phyloP scores from a whole-genome alignment of 768 basidiomycete species.

The Lyophyllum shimeji region DNA sequence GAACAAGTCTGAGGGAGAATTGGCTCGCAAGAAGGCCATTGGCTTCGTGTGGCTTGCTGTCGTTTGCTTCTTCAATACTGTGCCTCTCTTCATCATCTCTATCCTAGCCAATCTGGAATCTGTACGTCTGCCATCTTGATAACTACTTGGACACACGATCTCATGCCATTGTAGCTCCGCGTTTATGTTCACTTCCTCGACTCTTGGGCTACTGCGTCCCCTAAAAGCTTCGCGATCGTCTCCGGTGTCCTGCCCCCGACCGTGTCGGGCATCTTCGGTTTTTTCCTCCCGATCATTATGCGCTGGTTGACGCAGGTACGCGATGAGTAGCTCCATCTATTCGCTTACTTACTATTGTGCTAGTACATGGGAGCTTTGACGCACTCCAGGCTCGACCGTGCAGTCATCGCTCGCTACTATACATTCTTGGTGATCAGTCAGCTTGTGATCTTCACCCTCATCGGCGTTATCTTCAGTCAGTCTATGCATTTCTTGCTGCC shows the following conservation, averaged over 20 bases:
- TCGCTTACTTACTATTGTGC: constrained; percentile 54
- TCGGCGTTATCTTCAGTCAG: constrained; percentile 90
- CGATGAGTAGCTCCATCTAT: constrained; percentile 48
- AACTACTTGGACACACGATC: background rate
- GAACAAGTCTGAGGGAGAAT: constrained; percentile 65
- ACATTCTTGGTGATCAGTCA: constrained; percentile 93
- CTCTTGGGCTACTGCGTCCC: constrained; percentile 65
- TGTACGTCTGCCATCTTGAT: constrained; percentile 39
- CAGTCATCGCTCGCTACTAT: constrained; percentile 91
- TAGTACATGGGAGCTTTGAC: constrained; percentile 66
- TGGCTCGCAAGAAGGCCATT: constrained; percentile 62
- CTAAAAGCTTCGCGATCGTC: constrained; percentile 72
- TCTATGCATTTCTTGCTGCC: constrained; percentile 22
- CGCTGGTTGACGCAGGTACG: constrained; percentile 74
- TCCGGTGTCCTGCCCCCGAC: constrained; percentile 94
- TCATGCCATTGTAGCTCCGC: constrained; percentile 45
- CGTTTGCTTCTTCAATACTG: constrained; percentile 93
- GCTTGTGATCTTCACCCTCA: constrained; percentile 89
- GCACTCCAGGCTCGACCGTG: constrained; percentile 81
- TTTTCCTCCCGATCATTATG: constrained; percentile 90
- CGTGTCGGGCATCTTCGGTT: constrained; percentile 85
- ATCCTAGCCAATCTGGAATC: constrained; percentile 87
- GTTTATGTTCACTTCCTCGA: constrained; percentile 74
- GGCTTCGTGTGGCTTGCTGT: constrained; percentile 79
- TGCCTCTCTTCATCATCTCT: constrained; percentile 89